phyloP scores from a whole-genome alignment of 768 basidiomycete genomes.

The Lentinus brumalis region DNA sequence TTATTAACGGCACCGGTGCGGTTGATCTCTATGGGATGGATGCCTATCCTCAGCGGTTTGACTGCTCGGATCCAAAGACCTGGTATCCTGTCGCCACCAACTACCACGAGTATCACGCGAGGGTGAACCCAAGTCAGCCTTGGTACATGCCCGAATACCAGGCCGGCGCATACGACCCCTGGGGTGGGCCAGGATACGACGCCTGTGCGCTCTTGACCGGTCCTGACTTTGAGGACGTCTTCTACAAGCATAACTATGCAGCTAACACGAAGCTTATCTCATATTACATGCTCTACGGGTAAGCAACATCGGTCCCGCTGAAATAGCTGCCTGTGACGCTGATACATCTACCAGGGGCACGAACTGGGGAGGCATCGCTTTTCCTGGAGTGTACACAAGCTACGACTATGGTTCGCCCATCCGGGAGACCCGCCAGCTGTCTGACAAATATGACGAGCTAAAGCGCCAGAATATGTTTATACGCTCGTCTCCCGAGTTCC shows the following conservation, averaged over 20 bases:
- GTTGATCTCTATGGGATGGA: conserved; percentile 44
- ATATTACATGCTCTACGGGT: conserved; percentile 88
- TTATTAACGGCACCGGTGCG: conserved; percentile 35
- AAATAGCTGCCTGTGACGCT: not conserved
- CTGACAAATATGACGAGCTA: conserved; percentile 72
- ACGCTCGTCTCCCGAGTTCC: conserved; percentile 76
- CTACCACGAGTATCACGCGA: conserved; percentile 65
- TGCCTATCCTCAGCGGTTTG: conserved; percentile 77
- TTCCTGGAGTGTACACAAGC: conserved; percentile 56
- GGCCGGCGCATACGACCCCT: conserved; percentile 76
- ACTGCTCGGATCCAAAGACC: conserved; percentile 69
- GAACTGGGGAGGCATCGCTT: conserved; percentile 82
- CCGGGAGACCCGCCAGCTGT: conserved; percentile 65
- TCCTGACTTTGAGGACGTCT: conserved; percentile 75
- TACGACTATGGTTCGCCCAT: conserved; percentile 84
- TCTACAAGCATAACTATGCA: conserved; percentile 78
- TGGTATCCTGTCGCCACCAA: conserved; percentile 69
- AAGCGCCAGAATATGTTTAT: conserved; percentile 80
- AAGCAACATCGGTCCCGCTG: not conserved
- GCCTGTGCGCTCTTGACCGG: conserved; percentile 69
- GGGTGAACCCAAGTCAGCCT: conserved; percentile 52
- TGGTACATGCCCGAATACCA: conserved; percentile 66
- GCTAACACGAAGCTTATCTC: conserved; percentile 80
- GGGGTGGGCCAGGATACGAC: conserved; percentile 77
- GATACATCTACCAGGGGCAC: conserved; percentile 57